Evolutionary conservation across 169 alveolate genomes (phyloP), one percentile per base, ranked within the genome.

Genomic region (Plasmodium reichenowi): DNA sequence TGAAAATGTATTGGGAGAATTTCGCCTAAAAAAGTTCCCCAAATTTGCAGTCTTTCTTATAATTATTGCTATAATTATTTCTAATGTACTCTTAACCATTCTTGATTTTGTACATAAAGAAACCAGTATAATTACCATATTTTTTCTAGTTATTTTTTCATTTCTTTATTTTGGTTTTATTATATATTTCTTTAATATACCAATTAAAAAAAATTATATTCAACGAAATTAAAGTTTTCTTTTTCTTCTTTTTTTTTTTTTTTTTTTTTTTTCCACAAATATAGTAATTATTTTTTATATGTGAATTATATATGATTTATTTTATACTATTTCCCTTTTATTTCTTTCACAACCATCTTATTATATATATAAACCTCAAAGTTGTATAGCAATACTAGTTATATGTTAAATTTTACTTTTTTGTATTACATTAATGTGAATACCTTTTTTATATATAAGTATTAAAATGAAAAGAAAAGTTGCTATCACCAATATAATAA

Each of bases 1-100:
- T 70, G 71, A 83, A 83, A 83, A 83, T 68, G 91, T 83, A 9
- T 68, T 83, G 47, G 91, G 91, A 43, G 56, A 83, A 17, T 83
- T 38, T 83, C 74, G 67, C 13, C 29, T 83, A 52, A 83, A 72
- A 83, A 48, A 26, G 22, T 58, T 10, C n/a, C 38, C 72, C 48
- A 83, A 70, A 83, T 9, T 10, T 43, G 32, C 59, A 54, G 74
- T 83, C 58, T 83, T 83, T 29, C 59, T 83, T 45, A 54, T 83
- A 48, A 68, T 83, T 68, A 70, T 83, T 83, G 56, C 85, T 17
- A 83, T 83, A 38, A 83, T 70, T 5, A 45, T 83, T 68, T 64
- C 91, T 17, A 83, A 83, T 63, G 15, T 83, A 20, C 22, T 58
- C 38, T 43, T 83, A 54, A 83, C 91, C 3, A 0, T 68, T 20